Percentiles rank a stretch among this genome's conserved stretches.
These are phyloP conservation scores for Solanum bukasovii DNA, from an alignment of 257 asterid genomes.

Conservation along the genomic window DNA sequence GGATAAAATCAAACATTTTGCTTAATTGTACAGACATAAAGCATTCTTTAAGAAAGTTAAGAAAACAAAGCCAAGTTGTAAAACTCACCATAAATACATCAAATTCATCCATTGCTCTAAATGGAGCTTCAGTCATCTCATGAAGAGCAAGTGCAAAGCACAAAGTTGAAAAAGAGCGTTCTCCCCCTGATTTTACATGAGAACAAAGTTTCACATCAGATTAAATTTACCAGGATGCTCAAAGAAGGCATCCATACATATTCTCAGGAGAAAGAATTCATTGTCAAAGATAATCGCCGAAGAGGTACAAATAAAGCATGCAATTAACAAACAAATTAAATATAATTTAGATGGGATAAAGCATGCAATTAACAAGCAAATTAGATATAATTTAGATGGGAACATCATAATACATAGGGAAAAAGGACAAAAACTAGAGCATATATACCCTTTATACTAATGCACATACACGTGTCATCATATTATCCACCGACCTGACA, in stretches of 20 bases:
- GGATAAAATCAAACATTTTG: background rate
- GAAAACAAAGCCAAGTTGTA: background rate
- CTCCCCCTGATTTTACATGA: slow-evolving; percentile 61
- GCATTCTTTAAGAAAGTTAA: background rate
- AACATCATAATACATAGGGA: too few species aligned
- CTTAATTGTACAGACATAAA: background rate
- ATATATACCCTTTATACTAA: too few species aligned
- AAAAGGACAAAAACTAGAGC: too few species aligned
- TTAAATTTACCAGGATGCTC: background rate
- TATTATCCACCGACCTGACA: too few species aligned
- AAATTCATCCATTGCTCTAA: slow-evolving; percentile 99
- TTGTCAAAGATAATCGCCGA: background rate
- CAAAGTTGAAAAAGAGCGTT: slow-evolving; percentile 91
- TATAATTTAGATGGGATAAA: too few species aligned
- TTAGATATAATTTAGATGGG: too few species aligned
- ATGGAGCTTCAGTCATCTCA: slow-evolving; percentile 98
- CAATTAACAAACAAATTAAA: too few species aligned
- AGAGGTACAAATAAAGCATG: background rate
- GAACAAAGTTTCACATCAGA: background rate
- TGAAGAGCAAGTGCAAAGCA: slow-evolving; percentile 97
- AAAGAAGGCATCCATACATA: background rate
- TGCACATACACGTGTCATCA: too few species aligned
- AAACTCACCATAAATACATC: slow-evolving; percentile 84
- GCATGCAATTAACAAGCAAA: too few species aligned
- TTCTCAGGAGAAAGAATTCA: background rate